A percentile compares a stretch with the other conserved stretches of the same genome.
These are phyloP conservation scores for Citrus trifoliata DNA, from an alignment of 345 rosid species.

Conservation along the genomic window DNA sequence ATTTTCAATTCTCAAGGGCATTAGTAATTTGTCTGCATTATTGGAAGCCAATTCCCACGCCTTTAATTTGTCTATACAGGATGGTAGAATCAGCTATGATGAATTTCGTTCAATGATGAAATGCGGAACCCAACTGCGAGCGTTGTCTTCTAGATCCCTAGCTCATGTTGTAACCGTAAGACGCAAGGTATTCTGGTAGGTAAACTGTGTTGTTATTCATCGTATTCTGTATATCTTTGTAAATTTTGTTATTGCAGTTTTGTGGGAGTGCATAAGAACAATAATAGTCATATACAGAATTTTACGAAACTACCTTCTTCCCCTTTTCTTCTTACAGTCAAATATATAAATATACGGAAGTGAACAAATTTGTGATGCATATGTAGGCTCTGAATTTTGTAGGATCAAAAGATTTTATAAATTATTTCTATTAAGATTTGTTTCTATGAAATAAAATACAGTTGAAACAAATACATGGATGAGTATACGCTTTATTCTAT, in stretches of 20 bases:
- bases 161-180: background rate
- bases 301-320: no score
- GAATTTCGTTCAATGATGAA: slow-evolving; percentile 89
- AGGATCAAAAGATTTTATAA: no score
- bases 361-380: no score
- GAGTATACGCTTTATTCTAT: no score
- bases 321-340: no score
- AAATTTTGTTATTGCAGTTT: background rate
- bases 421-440: no score
- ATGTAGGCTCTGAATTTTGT: no score
- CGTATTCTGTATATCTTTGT: background rate
- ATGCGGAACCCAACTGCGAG: slow-evolving; percentile 63
- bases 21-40: background rate
- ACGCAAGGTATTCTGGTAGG: background rate
- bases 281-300: no score
- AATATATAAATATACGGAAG: no score
- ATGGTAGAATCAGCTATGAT: slow-evolving; percentile 81
- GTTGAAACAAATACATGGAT: no score
- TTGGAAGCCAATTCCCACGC: background rate
- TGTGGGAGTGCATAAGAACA: no score
- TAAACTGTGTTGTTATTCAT: background rate
- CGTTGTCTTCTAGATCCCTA: slow-evolving; percentile 37
- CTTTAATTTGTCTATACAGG: slow-evolving; percentile 37
- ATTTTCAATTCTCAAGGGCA: background rate
- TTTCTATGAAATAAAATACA: no score